These are phyloP conservation scores for Tolypocladium amazonense DNA, from an alignment of 2,329 filamentous ascomycete species.

Conservation along the genomic window DNA sequence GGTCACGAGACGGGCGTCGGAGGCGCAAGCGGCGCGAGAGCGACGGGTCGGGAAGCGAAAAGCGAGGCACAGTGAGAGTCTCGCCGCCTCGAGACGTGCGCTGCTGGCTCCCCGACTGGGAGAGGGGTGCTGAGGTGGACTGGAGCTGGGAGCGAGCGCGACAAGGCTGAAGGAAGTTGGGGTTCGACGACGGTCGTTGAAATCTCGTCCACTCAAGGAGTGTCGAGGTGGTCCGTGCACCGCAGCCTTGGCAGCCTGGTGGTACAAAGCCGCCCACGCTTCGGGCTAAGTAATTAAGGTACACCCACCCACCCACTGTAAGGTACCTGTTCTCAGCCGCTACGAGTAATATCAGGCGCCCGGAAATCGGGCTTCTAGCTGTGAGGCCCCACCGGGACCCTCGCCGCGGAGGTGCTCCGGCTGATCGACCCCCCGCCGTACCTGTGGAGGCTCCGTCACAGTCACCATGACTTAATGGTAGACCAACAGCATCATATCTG, in stretches of 20 bases:
- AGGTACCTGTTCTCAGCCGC: too few species aligned
- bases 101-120: conserved; percentile 8
- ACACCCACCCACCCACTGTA: too few species aligned
- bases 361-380: background rate
- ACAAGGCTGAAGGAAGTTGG: conserved; percentile 3
- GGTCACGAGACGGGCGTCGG: background rate
- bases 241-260: background rate
- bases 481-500: too few species aligned
- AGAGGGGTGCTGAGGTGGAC: conserved; percentile 3
- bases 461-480: too few species aligned
- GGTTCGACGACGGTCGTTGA: conserved; percentile 3
- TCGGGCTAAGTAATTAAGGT: too few species aligned
- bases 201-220: conserved; percentile 4
- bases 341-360: background rate
- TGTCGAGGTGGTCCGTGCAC: conserved; percentile 6
- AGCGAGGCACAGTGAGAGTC: conserved; percentile 2
- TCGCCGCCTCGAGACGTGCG: conserved; percentile 8
- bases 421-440: too few species aligned
- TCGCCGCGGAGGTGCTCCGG: too few species aligned
- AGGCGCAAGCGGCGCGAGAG: conserved; percentile 3
- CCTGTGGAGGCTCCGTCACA: too few species aligned
- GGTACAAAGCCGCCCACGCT: too few species aligned
- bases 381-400: too few species aligned
- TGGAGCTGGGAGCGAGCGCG: background rate
- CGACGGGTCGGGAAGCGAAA: conserved; percentile 4